Base-by-base conservation (phyloP, 1,139 yeast genomes). In the Yamadazyma dendronema region DNA sequence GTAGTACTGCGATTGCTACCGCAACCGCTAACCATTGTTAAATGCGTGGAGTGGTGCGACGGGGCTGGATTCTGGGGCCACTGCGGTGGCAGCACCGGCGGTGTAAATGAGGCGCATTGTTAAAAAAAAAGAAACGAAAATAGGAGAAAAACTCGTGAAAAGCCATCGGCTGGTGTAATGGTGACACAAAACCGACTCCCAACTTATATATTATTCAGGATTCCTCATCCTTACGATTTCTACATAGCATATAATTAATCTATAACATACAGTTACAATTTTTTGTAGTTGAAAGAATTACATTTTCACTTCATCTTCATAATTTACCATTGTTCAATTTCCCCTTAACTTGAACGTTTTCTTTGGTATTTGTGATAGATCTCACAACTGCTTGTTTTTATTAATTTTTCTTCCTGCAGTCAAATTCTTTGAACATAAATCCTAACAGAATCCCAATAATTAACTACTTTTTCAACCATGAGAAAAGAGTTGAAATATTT, bases 401-500 rank as follows among this genome's bases (percentile, higher is more conserved):
- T n/a, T n/a, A n/a, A n/a, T n/a, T n/a, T n/a, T n/a, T n/a, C n/a
- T n/a, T n/a, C n/a, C n/a, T n/a, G n/a, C n/a, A n/a, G n/a, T n/a
- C n/a, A n/a, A n/a, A n/a, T n/a, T n/a, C n/a, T n/a, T n/a, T n/a
- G n/a, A n/a, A n/a, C n/a, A n/a, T n/a, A n/a, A n/a, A n/a, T n/a
- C n/a, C n/a, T n/a, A n/a, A n/a, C n/a, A n/a, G n/a, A n/a, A n/a
- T n/a, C n/a, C n/a, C n/a, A n/a, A n/a, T n/a, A n/a, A n/a, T n/a
- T n/a, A n/a, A n/a, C n/a, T n/a, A n/a, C n/a, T 19, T 19, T 19
- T 19, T 19, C 22, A 19, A n/a, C 11, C 9, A 72, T 78, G 79
- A 74, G 72, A 56, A 78, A 72, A 54, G 90, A 84, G 55, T 59
- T 83, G 36, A 77, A 77, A 48, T 75, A 73, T 49, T 68, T 84